Evolutionary conservation across 306 rosid genomes (phyloP).

Genomic region (Quercus suber): DNA sequence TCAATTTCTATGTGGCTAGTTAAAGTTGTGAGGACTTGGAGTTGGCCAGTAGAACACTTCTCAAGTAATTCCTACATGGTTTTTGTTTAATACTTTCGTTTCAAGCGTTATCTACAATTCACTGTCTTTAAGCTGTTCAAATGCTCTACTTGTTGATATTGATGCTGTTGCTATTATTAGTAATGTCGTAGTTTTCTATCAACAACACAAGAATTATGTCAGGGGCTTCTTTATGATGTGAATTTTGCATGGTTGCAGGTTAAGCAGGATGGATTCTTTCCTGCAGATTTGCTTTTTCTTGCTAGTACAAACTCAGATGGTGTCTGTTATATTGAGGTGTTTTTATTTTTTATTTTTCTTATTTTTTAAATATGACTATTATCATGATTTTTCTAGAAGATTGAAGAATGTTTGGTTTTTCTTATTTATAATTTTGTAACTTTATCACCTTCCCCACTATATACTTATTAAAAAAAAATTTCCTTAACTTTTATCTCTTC

Average conservation of each 20-base stretch:
- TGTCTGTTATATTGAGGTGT: constrained; percentile 97
- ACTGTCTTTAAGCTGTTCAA: background rate
- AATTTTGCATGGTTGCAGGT: constrained; percentile 47
- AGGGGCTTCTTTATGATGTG: background rate
- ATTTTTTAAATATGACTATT: background rate
- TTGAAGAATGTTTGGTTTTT: background rate
- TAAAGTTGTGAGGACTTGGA: background rate
- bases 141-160: background rate
- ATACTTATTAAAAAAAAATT: no score
- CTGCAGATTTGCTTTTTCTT: constrained; percentile 88
- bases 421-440: background rate
- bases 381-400: background rate
- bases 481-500: background rate
- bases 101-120: background rate
- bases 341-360: constrained; percentile 10
- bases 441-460: no score
- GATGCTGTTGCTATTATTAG: background rate
- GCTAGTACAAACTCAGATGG: constrained; percentile 89
- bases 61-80: background rate
- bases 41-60: background rate
- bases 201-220: background rate
- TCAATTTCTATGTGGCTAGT: background rate
- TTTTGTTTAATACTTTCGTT: background rate
- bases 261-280: constrained; percentile 78
- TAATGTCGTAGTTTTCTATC: constrained; percentile 10